Conservation (phyloP, 495 filamentous ascomycete species). For the Schizothecium vesticola region DNA sequence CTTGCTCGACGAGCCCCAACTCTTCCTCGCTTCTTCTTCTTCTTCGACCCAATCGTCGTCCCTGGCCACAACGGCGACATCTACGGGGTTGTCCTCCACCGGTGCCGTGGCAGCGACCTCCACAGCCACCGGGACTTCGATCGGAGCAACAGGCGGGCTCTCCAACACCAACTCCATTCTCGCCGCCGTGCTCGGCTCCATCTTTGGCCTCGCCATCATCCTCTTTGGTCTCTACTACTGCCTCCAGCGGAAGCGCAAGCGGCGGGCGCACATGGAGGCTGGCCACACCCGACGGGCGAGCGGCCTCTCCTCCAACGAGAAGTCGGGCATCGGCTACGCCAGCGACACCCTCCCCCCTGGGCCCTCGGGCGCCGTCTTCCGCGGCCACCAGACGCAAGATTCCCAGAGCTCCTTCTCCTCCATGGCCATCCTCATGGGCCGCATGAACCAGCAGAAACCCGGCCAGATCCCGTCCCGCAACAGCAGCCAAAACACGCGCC, state of each 20-base stretch:
- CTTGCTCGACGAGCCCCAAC: conserved; percentile 49
- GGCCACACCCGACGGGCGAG: conserved; percentile 46
- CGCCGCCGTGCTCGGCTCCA: conserved; percentile 70
- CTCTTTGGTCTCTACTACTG: conserved; percentile 64
- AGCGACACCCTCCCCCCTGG: conserved; percentile 52
- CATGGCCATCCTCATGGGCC: conserved; percentile 52
- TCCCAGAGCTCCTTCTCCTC: conserved; percentile 50
- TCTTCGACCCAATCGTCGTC: conserved; percentile 36
- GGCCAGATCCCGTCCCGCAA: conserved; percentile 33
- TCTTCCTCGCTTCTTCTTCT: conserved; percentile 28
- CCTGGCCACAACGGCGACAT: conserved; percentile 33
- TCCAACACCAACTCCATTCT: conserved; percentile 49
- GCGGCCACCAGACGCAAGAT: conserved; percentile 41
- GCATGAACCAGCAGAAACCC: conserved; percentile 37
- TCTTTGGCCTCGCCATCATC: conserved; percentile 65
- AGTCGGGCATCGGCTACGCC: conserved; percentile 44
- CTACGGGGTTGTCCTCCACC: conserved; percentile 28
- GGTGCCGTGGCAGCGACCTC: conserved; percentile 6
- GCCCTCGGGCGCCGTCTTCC: conserved; percentile 30
- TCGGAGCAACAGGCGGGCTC: conserved; percentile 27
- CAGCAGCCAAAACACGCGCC: conserved; percentile 46
- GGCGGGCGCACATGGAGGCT: conserved; percentile 40
- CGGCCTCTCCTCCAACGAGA: conserved; percentile 47
- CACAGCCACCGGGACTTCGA: conserved; percentile 14
- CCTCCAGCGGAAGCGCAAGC: conserved; percentile 53